Conservation (phyloP, 805 yeast species). For the Suhomyces kilbournensis region DNA sequence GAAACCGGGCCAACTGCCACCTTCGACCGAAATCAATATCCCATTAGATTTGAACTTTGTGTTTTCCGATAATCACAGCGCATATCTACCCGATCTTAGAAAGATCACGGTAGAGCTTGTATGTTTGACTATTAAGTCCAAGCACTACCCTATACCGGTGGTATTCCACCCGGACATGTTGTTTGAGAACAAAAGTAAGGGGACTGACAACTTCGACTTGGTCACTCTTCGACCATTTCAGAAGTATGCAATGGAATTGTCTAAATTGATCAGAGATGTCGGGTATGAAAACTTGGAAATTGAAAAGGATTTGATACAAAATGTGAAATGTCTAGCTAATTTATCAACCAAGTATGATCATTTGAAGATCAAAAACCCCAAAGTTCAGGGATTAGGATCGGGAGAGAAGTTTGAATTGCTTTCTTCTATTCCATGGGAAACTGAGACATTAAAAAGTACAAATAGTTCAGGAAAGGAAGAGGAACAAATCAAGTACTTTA, state of each 20-base stretch:
- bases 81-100: slow-evolving; percentile 23
- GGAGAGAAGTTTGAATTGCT: slow-evolving; percentile 5
- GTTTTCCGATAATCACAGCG: slow-evolving; percentile 17
- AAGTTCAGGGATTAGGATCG: slow-evolving; percentile 10
- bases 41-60: slow-evolving; percentile 31
- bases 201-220: slow-evolving; percentile 29
- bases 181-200: slow-evolving; percentile 28
- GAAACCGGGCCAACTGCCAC: slow-evolving; percentile 5
- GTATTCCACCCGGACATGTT: slow-evolving; percentile 35
- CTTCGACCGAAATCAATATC: slow-evolving; percentile 19
- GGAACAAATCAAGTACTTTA: slow-evolving; percentile 16
- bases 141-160: slow-evolving; percentile 31
- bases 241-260: slow-evolving; percentile 27
- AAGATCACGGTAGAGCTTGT: slow-evolving; percentile 29
- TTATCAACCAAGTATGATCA: slow-evolving; percentile 26
- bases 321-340: slow-evolving; percentile 32
- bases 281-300: slow-evolving; percentile 24
- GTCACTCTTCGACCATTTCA: slow-evolving; percentile 33
- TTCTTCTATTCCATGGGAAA: slow-evolving; percentile 20
- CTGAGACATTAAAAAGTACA: slow-evolving; percentile 8
- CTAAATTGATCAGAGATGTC: slow-evolving; percentile 20
- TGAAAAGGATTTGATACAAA: slow-evolving; percentile 25
- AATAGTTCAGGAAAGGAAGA: slow-evolving; percentile 10
- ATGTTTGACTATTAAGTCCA: slow-evolving; percentile 29
- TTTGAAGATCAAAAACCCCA: slow-evolving; percentile 20